Percentiles rank a stretch among this genome's conserved stretches.
phyloP scores from a whole-genome alignment of 768 basidiomycete species.

The Botryobasidium botryosum region DNA sequence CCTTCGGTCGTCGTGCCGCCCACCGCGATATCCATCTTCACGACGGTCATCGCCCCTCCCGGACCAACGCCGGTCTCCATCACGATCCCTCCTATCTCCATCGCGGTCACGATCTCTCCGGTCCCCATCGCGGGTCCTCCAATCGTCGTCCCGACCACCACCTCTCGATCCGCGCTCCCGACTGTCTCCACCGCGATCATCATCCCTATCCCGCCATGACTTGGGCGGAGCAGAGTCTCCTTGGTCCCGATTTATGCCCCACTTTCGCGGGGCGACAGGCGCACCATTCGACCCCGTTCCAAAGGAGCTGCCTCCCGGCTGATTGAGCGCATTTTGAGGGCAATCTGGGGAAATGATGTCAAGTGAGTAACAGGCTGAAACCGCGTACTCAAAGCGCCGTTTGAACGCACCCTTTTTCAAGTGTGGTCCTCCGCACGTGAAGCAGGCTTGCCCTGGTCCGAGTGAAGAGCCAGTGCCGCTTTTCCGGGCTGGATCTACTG shows the following conservation, averaged over 20 bases:
- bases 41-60: slow-evolving; percentile 14
- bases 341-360: slow-evolving; percentile 10
- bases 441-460: slow-evolving; percentile 49
- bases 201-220: slow-evolving; percentile 2
- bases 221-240: not conserved
- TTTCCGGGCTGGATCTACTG: slow-evolving; percentile 22
- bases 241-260: slow-evolving; percentile 6
- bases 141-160: slow-evolving; percentile 5
- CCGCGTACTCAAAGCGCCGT: not conserved
- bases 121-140: not conserved
- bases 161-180: slow-evolving; percentile 11
- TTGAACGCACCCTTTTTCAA: slow-evolving; percentile 57
- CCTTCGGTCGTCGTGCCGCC: slow-evolving; percentile 9
- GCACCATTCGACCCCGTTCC: slow-evolving; percentile 10
- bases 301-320: slow-evolving; percentile 3
- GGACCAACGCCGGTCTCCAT: slow-evolving; percentile 11
- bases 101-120: slow-evolving; percentile 7
- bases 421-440: slow-evolving; percentile 87
- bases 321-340: slow-evolving; percentile 8
- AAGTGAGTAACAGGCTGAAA: not conserved
- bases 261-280: slow-evolving; percentile 1
- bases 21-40: slow-evolving; percentile 12
- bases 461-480: slow-evolving; percentile 23
- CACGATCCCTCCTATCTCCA: slow-evolving; percentile 3
- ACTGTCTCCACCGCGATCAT: slow-evolving; percentile 9